Evolutionary conservation across 495 filamentous ascomycete species (phyloP).

Genomic region (Penicillium angulare): DNA sequence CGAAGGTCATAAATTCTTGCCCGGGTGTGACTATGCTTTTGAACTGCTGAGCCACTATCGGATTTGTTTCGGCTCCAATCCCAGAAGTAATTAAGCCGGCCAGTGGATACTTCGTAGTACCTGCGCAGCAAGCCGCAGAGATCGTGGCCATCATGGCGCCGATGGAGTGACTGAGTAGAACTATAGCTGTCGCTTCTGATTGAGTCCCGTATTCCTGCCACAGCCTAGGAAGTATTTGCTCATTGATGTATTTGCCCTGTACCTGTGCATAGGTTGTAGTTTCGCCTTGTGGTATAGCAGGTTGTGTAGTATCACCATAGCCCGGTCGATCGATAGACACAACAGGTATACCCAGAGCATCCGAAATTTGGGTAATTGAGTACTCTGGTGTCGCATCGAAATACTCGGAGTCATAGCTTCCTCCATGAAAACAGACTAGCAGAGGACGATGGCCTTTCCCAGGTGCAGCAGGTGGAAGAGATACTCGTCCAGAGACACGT

Average conservation of each 20-base stretch:
- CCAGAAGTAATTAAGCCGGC: constrained; percentile 29
- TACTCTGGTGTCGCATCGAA: constrained; percentile 31
- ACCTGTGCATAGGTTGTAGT: constrained; percentile 20
- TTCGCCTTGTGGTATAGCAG: not conserved
- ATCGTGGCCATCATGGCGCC: constrained; percentile 27
- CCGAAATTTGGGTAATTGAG: constrained; percentile 19
- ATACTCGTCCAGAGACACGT: not conserved
- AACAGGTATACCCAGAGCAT: constrained; percentile 25
- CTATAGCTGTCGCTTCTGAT: constrained; percentile 23
- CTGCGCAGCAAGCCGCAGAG: constrained; percentile 10
- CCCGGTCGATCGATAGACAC: constrained; percentile 34
- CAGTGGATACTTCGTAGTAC: constrained; percentile 26
- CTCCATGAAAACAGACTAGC: constrained; percentile 35
- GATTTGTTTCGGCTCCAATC: constrained; percentile 23
- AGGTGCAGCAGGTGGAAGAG: not conserved
- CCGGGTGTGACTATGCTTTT: too few species aligned
- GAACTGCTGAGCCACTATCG: too few species aligned
- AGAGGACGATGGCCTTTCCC: constrained; percentile 10
- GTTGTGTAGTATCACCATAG: constrained; percentile 25
- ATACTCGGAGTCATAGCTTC: constrained; percentile 31
- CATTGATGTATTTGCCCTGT: constrained; percentile 27
- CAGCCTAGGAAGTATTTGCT: constrained; percentile 26
- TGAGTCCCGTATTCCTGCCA: constrained; percentile 27
- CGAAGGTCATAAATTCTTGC: constrained; percentile 1
- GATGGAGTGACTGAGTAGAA: constrained; percentile 35